Conservation (phyloP, 805 yeast species). For the Grigorovia humatica region DNA sequence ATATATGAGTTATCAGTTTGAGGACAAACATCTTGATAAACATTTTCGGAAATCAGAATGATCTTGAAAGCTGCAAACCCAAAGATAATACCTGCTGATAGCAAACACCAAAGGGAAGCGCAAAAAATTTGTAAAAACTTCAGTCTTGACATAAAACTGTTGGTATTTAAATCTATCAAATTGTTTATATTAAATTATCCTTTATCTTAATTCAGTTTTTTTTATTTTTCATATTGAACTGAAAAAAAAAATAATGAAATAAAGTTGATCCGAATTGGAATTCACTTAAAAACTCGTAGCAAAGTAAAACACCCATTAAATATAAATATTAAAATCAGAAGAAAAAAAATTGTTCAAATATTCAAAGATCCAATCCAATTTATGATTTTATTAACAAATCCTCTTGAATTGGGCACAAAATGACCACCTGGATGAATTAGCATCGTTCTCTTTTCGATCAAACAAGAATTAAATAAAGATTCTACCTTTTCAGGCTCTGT, state of each 20-base stretch:
- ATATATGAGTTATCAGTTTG: conserved; percentile 3
- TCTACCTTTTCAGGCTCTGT: conserved; percentile 63
- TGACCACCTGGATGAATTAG: conserved; percentile 93
- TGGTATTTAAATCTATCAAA: too few species aligned
- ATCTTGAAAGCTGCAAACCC: conserved; percentile 95
- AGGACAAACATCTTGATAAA: conserved; percentile 60
- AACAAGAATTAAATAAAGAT: conserved; percentile 43
- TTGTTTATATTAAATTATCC: too few species aligned
- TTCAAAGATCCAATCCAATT: conserved; percentile 23
- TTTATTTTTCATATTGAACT: too few species aligned
- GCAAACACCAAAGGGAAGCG: conserved; percentile 77
- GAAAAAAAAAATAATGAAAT: background rate
- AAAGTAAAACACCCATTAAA: background rate
- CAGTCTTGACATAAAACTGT: background rate
- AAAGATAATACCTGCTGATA: conserved; percentile 89
- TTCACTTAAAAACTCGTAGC: background rate
- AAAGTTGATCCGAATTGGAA: too few species aligned
- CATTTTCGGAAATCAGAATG: conserved; percentile 63
- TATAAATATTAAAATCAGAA: too few species aligned
- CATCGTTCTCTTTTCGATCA: conserved; percentile 33
- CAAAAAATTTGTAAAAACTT: conserved; percentile 46
- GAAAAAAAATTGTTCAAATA: background rate
- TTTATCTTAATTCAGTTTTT: too few species aligned
- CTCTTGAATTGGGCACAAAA: conserved; percentile 78
- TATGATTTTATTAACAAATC: conserved; percentile 27